Conservation (phyloP, 2,329 filamentous ascomycete genomes). For the Colletotrichum orbiculare region DNA sequence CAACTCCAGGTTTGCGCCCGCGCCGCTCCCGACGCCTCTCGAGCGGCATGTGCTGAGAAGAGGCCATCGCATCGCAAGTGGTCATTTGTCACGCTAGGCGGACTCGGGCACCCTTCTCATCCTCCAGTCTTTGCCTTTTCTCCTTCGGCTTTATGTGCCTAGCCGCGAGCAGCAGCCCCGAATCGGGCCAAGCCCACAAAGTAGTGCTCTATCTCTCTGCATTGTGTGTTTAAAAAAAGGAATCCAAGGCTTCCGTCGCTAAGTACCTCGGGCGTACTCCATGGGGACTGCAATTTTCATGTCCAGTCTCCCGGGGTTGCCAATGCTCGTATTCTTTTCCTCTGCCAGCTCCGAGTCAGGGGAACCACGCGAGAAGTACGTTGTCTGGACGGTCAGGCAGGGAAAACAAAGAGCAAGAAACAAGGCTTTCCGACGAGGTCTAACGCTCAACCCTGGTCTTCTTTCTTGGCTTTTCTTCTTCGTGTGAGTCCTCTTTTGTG, state of each 20-base stretch:
- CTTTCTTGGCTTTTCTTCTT: slow-evolving; percentile 28
- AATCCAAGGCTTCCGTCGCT: slow-evolving; percentile 8
- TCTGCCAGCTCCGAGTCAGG: slow-evolving; percentile 9
- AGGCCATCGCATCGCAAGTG: too few relatives aligned
- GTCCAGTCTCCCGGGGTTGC: slow-evolving; percentile 20
- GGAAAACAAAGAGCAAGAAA: neutral
- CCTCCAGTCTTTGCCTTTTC: too few relatives aligned
- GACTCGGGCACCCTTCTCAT: too few relatives aligned
- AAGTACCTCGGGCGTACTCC: slow-evolving; percentile 27
- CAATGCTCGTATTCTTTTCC: slow-evolving; percentile 30
- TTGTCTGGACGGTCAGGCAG: neutral
- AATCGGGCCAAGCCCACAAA: slow-evolving; percentile 4
- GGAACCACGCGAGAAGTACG: slow-evolving; percentile 10
- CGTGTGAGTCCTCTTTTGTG: slow-evolving; percentile 12
- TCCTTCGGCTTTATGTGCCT: neutral
- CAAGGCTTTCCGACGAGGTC: neutral
- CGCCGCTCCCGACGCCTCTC: slow-evolving; percentile 20
- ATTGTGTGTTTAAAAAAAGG: slow-evolving; percentile 1
- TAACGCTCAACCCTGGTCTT: neutral
- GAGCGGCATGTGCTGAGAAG: neutral
- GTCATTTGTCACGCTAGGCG: too few relatives aligned
- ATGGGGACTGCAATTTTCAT: slow-evolving; percentile 31
- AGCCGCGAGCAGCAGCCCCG: neutral
- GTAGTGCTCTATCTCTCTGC: neutral
- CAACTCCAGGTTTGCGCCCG: neutral